Base-by-base conservation (phyloP, 1,284 basidiomycete species). In the Heterobasidion occidentale region DNA sequence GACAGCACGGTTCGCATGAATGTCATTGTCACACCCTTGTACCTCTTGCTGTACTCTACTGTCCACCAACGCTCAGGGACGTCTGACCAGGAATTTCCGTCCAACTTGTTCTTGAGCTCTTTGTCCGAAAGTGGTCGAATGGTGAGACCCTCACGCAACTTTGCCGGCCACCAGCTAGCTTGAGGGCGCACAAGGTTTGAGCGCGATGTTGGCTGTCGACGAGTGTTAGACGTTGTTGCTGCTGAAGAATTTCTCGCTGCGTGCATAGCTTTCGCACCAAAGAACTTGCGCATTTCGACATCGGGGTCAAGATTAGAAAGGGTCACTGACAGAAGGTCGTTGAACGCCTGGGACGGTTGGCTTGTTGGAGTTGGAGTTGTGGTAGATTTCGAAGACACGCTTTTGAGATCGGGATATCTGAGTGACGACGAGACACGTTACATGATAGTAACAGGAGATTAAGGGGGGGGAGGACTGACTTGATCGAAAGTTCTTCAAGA, bases 251-350 rank as follows among this genome's bases (percentile, higher is more conserved):
- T 75, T 58, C 79, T 79, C 12, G 76, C 77, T 1, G 81, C 77
- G 58, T 83, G 74, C 14, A 96, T 81, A 54, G 96, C 92, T 67
- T 88, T 90, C 7, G 90, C 81, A 1, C 94, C 94, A 65, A 98
- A 98, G 78, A 97, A 95, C 60, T 84, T 88, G 56, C 89, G 85
- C 70, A 97, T 81, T 68, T 98, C 94, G 0, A 86, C 86, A 57
- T 95, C 92, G 9, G 86, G 79, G 59, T 97, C 93, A 15, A 97
- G 82, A 63, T 92, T 80, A 54, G 86, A 76, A 1, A 87, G 73
- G 0, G 90, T 92, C 5, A 94, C 84, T 0, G 86, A 75, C 6
- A 96, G 77, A 1, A 95, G 78, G 36, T 78, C 69, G 4, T 83
- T 73, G 11, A 87, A 71, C 9, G 73, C 70, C 9, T 65, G 68